A percentile compares a stretch with the other conserved stretches of the same genome.
Evolutionary conservation across 306 rosid species (phyloP).

Genomic region (Cucumis melo): DNA sequence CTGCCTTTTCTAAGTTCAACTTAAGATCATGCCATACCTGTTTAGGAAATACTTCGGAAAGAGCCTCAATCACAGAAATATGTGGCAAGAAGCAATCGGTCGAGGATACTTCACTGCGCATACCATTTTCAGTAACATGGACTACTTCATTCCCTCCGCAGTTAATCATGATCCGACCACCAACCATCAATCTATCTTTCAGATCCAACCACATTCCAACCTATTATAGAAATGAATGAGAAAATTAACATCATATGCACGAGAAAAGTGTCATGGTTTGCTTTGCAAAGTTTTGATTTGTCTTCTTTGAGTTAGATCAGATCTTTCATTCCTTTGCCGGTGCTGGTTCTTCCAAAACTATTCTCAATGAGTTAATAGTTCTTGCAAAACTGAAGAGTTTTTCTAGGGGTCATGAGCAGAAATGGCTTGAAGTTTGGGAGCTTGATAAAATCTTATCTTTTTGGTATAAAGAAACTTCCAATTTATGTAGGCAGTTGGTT

Average conservation of each 20-base stretch:
- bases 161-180: constrained; percentile 85
- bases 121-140: constrained; percentile 12
- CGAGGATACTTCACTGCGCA: constrained; percentile 16
- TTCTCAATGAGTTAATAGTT: no score
- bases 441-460: no score
- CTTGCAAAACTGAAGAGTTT: no score
- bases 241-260: no score
- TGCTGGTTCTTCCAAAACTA: no score
- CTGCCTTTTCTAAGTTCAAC: background rate
- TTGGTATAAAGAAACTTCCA: no score
- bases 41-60: constrained; percentile 65
- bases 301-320: no score
- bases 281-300: no score
- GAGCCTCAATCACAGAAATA: constrained; percentile 44
- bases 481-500: no score
- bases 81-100: constrained; percentile 34
- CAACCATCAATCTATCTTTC: constrained; percentile 40
- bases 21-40: constrained; percentile 32
- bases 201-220: constrained; percentile 62
- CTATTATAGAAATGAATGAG: constrained; percentile 21
- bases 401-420: no score
- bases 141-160: constrained; percentile 65
- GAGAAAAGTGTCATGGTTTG: background rate
- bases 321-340: no score
- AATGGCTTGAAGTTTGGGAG: no score